phyloP scores from a whole-genome alignment of 164 flowering plant species.

The Dillenia turbinata region DNA sequence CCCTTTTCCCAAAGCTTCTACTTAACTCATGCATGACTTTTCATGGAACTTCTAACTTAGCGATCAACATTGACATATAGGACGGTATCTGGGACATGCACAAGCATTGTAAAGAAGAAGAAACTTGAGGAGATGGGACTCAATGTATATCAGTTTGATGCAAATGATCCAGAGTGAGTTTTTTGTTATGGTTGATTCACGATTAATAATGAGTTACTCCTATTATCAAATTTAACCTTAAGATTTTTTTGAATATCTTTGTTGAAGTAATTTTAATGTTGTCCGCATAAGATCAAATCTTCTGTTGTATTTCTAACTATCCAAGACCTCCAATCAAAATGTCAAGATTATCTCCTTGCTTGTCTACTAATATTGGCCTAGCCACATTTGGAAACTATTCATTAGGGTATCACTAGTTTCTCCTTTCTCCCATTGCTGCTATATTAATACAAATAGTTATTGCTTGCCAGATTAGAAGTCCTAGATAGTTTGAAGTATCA shows the following conservation, averaged over 20 bases:
- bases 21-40: not conserved
- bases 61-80: constrained; percentile 23
- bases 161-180: constrained; percentile 59
- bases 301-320: too few species aligned
- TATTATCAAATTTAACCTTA: too few species aligned
- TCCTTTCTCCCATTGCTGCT: not conserved
- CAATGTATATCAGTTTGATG: constrained; percentile 49
- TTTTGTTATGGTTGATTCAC: not conserved
- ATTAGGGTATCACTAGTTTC: not conserved
- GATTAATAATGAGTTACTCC: too few species aligned
- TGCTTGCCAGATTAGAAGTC: constrained; percentile 32
- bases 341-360: too few species aligned
- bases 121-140: constrained; percentile 56
- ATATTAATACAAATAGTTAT: not conserved
- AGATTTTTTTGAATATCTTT: too few species aligned
- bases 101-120: constrained; percentile 48
- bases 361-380: too few species aligned
- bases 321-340: too few species aligned
- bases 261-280: too few species aligned
- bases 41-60: not conserved
- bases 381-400: too few species aligned
- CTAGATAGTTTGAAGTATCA: constrained; percentile 36
- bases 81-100: constrained; percentile 76
- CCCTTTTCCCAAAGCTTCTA: not conserved
- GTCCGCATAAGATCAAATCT: too few species aligned